These are phyloP conservation scores for Calycina herbarum DNA, from an alignment of 2,329 filamentous ascomycete species.

Conservation along the genomic window DNA sequence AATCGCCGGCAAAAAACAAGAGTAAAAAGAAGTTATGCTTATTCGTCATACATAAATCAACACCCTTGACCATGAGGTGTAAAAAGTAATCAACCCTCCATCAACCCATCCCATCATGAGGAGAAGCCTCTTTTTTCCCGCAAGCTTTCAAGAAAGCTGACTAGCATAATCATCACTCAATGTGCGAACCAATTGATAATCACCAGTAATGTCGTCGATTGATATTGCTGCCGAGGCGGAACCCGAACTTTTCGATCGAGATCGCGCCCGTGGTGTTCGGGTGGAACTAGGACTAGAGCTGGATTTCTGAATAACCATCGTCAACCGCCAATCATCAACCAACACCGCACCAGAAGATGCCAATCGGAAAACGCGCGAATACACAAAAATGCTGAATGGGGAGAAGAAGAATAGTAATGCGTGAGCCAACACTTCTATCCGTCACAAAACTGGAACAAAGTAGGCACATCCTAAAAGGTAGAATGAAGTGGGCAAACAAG, in stretches of 20 bases:
- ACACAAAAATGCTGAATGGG: conserved; percentile 20
- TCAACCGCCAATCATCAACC: conserved; percentile 23
- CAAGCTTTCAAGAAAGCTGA: conserved; percentile 30
- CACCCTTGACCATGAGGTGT: not conserved
- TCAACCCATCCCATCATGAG: too few relatives aligned
- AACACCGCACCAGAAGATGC: conserved; percentile 16
- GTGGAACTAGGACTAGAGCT: conserved; percentile 20
- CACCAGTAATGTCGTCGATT: conserved; percentile 19
- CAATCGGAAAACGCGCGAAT: conserved; percentile 12
- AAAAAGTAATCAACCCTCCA: too few relatives aligned
- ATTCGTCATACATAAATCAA: conserved; percentile 20
- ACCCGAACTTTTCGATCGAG: conserved; percentile 21
- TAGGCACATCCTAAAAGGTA: conserved; percentile 26
- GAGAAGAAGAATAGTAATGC: conserved; percentile 25
- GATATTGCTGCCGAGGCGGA: conserved; percentile 25
- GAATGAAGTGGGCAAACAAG: conserved; percentile 28
- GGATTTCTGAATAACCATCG: conserved; percentile 25
- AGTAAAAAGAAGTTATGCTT: conserved; percentile 13
- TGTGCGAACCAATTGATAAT: conserved; percentile 20
- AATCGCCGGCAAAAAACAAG: not conserved
- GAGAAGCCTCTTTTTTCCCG: too few relatives aligned
- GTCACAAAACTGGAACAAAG: conserved; percentile 26
- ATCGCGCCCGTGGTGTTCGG: conserved; percentile 7
- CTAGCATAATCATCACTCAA: conserved; percentile 34
- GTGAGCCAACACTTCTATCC: conserved; percentile 32